Base-by-base conservation (phyloP, 2,329 filamentous ascomycete genomes). In the Epichloe aotearoae region DNA sequence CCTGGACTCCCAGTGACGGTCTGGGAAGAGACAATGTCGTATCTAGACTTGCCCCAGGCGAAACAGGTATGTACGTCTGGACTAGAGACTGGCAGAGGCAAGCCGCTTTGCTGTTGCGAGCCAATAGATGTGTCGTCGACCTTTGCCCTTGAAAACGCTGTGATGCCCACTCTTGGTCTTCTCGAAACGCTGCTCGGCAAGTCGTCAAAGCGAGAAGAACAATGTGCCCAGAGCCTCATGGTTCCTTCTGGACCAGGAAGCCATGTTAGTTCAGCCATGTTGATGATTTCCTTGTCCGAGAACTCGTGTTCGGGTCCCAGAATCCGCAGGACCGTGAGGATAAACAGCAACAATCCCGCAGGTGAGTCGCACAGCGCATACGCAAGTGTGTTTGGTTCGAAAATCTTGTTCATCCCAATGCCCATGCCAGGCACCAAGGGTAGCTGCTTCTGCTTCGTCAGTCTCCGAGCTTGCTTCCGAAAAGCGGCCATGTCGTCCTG, bases 311-410 rank as follows among this genome's bases (percentile, higher is more conserved):
- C 61, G 0, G 70, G 67, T 3, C 65, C 69, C 3, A 70, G 60
- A 1, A 67, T 62, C 15, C 69, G 67, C 48, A 80, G 61, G 2
- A 68, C 64, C 57, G 71, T 72, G 52, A 80, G 60, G 4, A 79
- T 68, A 54, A 77, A 74, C 33, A 78, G 73, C 8, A 83, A 64
- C 7, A 82, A 62, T 0, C 79, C 79, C 0, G 74, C 72, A 0
- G 79, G 79, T 3, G 79, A 82, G 61, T 83, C 79, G 58, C 77
- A 81, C 2, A 83, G 68, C 1, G 77, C 79, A 55, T 82, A 83
- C 0, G 77, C 67, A 2, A 80, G 64, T 0, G 76, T 79, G 53
- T 79, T 77, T 0, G 76, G 75, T 43, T 76, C 74, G 14, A 61
- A 61, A 42, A 67, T 56, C 23, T 58, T 62, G 5, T 63, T 52